These are phyloP conservation scores for Mortierella sp. DNA, from an alignment of 371 early-diverging fungal genomes.

Conservation along the genomic window DNA sequence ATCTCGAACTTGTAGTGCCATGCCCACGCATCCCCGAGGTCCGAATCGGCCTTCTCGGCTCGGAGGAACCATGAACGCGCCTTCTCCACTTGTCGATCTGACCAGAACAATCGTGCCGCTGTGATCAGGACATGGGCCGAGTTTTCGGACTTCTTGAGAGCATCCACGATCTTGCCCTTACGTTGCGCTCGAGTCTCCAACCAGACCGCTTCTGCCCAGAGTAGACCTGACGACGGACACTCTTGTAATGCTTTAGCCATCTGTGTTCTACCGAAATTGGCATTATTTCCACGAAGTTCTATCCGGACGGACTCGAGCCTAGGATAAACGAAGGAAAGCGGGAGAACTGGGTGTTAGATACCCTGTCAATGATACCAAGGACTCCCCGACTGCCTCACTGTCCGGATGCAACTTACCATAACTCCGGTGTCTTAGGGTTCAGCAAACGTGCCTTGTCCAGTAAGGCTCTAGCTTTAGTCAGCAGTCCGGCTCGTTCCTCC, in stretches of 20 bases:
- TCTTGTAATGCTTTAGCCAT: constrained; percentile 92
- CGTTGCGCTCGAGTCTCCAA: constrained; percentile 91
- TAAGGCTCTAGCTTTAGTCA: constrained; percentile 86
- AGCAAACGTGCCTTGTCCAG: constrained; percentile 89
- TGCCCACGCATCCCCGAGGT: constrained; percentile 95
- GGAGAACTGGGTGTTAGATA: neutral
- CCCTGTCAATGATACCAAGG: neutral
- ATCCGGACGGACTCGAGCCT: constrained; percentile 85
- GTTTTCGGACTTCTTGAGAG: constrained; percentile 91
- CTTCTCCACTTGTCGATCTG: constrained; percentile 92
- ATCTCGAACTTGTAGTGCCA: constrained; percentile 94
- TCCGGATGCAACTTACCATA: constrained; percentile 71
- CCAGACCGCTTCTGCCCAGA: constrained; percentile 92
- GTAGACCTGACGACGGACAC: constrained; percentile 86
- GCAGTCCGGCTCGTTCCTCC: constrained; percentile 78
- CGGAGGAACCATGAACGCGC: constrained; percentile 93
- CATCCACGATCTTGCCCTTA: constrained; percentile 90
- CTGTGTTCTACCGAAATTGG: constrained; percentile 78
- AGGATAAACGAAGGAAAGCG: neutral
- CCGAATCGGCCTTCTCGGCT: constrained; percentile 85
- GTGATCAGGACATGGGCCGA: constrained; percentile 83
- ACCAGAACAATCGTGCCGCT: constrained; percentile 93
- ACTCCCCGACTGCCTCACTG: neutral
- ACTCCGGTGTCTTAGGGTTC: constrained; percentile 81
- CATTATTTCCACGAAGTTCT: constrained; percentile 78